Conservation (phyloP, 2,329 filamentous ascomycete genomes). For the Aureobasidium sp. region DNA sequence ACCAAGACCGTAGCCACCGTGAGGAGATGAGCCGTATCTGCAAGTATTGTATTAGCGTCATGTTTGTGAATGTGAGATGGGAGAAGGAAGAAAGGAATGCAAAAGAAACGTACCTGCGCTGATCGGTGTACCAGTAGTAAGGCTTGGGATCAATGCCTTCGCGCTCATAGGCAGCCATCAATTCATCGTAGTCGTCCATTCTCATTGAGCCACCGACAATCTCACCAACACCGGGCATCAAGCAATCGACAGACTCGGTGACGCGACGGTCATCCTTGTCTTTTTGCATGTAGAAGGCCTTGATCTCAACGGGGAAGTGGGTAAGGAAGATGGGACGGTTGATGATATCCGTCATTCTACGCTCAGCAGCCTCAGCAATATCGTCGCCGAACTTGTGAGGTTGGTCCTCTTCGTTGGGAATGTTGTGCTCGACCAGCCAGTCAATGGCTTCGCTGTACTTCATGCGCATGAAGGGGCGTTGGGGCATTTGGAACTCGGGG, state of each 20-base stretch:
- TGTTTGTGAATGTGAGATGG: background rate
- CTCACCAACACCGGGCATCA: conserved; percentile 93
- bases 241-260: conserved; percentile 82
- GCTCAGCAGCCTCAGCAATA: conserved; percentile 95
- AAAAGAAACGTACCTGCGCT: conserved; percentile 66
- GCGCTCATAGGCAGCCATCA: conserved; percentile 79
- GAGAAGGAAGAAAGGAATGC: too few species aligned
- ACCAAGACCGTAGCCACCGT: conserved; percentile 89
- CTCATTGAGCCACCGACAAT: conserved; percentile 97
- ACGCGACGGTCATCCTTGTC: conserved; percentile 71
- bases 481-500: conserved; percentile 76
- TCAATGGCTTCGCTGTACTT: conserved; percentile 88
- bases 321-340: conserved; percentile 93
- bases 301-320: conserved; percentile 95
- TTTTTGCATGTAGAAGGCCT: conserved; percentile 98
- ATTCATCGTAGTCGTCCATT: conserved; percentile 83
- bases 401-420: conserved; percentile 86
- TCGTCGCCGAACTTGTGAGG: conserved; percentile 91
- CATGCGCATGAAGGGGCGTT: conserved; percentile 89
- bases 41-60: background rate
- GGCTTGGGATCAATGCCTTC: conserved; percentile 76
- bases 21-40: conserved; percentile 83
- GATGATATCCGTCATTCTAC: conserved; percentile 94
- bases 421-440: conserved; percentile 85
- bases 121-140: conserved; percentile 99